Conservation (phyloP, 345 rosid genomes). For the Eucalyptus melliodora region DNA sequence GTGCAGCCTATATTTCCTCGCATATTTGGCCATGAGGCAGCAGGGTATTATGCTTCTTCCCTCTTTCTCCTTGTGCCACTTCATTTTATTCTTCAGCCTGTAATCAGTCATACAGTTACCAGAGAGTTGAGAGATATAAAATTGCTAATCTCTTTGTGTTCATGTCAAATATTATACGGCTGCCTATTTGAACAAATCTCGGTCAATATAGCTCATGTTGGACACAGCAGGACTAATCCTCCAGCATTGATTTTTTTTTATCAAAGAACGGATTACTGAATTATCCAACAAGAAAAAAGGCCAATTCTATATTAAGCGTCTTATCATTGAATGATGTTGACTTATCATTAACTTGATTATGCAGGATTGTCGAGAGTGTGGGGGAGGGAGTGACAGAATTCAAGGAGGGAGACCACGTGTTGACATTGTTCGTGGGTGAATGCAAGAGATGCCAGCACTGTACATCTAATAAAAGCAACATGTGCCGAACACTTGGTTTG, state of each 20-base stretch:
- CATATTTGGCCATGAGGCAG: conserved; percentile 95
- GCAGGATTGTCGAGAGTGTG: conserved; percentile 82
- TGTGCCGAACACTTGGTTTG: conserved; percentile 74
- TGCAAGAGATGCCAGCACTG: conserved; percentile 66
- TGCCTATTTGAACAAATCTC: not conserved
- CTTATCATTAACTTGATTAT: not conserved
- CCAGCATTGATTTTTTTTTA: not conserved
- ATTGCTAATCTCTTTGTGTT: not conserved
- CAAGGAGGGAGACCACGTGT: conserved; percentile 73
- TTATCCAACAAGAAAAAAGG: not conserved
- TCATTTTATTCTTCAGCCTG: not conserved
- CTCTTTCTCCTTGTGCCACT: not conserved
- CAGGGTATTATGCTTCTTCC: conserved; percentile 40
- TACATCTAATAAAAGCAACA: conserved; percentile 66
- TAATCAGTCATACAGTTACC: not conserved
- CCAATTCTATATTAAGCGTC: not conserved
- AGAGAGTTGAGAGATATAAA: not conserved
- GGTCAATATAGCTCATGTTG: not conserved
- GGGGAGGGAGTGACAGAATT: conserved; percentile 78
- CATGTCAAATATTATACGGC: not conserved
- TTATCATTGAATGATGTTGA: not conserved
- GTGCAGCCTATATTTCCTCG: conserved; percentile 79
- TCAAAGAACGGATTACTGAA: not conserved
- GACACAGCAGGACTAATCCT: not conserved
- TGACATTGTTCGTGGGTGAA: conserved; percentile 82